Percentiles rank a stretch among this genome's conserved stretches.
These are phyloP conservation scores for Fusarium transvaalense DNA, from an alignment of 2,329 filamentous ascomycete species.

Conservation along the genomic window DNA sequence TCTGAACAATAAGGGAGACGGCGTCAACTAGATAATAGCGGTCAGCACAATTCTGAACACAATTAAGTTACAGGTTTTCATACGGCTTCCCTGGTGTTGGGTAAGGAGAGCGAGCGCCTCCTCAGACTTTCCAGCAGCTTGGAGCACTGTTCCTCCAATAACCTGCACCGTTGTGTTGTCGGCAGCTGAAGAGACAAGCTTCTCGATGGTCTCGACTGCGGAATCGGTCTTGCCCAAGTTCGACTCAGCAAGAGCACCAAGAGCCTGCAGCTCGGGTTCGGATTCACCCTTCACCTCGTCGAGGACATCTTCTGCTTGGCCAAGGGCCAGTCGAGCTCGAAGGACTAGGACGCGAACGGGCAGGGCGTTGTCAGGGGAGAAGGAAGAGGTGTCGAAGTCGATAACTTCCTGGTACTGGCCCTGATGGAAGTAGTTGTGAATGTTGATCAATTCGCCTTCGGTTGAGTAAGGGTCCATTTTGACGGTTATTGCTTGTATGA, in stretches of 20 bases:
- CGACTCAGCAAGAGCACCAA: slow-evolving; percentile 80
- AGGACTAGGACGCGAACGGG: slow-evolving; percentile 82
- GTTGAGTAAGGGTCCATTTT: slow-evolving; percentile 78
- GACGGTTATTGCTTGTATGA: slow-evolving; percentile 41
- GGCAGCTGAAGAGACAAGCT: slow-evolving; percentile 72
- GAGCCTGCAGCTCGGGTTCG: slow-evolving; percentile 80
- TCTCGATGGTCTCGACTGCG: slow-evolving; percentile 73
- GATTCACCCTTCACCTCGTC: slow-evolving; percentile 74
- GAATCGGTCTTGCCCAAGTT: slow-evolving; percentile 69
- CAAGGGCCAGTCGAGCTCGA: slow-evolving; percentile 85
- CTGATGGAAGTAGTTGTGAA: slow-evolving; percentile 78
- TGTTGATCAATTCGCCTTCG: slow-evolving; percentile 78
- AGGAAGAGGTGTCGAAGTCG: slow-evolving; percentile 84
- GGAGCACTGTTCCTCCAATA: slow-evolving; percentile 83
- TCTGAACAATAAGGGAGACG: slow-evolving; percentile 90
- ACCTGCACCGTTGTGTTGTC: slow-evolving; percentile 88
- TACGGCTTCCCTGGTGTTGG: slow-evolving; percentile 88
- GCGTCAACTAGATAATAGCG: slow-evolving; percentile 68
- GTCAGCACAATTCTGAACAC: slow-evolving; percentile 43
- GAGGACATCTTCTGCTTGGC: slow-evolving; percentile 80
- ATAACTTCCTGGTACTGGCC: slow-evolving; percentile 89
- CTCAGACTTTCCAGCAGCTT: slow-evolving; percentile 83
- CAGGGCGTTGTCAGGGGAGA: slow-evolving; percentile 82
- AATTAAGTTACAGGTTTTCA: slow-evolving; percentile 51
- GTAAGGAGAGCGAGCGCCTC: slow-evolving; percentile 83